phyloP scores from a whole-genome alignment of 805 yeast genomes.

The Yarrowia sp. region DNA sequence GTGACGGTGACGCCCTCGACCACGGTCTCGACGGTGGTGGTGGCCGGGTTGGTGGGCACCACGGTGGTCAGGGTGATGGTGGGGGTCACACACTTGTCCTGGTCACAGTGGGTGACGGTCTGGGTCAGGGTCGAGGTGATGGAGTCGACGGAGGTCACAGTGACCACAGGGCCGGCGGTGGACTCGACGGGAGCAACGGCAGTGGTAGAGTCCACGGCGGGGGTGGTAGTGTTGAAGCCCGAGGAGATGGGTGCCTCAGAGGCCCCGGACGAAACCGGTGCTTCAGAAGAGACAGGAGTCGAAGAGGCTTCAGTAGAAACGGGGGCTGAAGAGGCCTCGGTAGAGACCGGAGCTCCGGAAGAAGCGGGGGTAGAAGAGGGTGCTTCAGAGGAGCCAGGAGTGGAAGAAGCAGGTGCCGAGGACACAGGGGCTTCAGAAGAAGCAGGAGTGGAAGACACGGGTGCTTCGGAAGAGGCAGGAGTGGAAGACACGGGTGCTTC shows the following conservation, averaged over 20 bases:
- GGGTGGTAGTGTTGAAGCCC: neutral
- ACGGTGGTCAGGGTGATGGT: slow-evolving; percentile 33
- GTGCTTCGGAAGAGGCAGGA: neutral
- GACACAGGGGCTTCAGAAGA: neutral
- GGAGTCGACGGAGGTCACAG: slow-evolving; percentile 4
- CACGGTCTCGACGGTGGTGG: slow-evolving; percentile 19
- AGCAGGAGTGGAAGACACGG: neutral
- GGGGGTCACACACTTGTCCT: slow-evolving; percentile 32
- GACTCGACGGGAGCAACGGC: neutral
- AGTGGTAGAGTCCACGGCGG: neutral
- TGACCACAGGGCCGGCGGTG: neutral
- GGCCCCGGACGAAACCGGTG: neutral
- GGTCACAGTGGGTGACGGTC: slow-evolving; percentile 34
- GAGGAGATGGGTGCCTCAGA: neutral
- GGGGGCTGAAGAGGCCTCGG: neutral
- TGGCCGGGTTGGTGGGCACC: slow-evolving; percentile 30
- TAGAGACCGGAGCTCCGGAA: neutral
- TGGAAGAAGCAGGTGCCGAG: neutral
- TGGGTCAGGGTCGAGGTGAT: slow-evolving; percentile 28
- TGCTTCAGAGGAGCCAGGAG: neutral
- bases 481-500: slow-evolving; percentile 1
- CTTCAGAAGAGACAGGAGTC: neutral
- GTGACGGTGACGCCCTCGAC: slow-evolving; percentile 23
- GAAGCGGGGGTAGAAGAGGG: neutral
- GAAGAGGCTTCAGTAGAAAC: neutral